Conservation (phyloP, 495 filamentous ascomycete species). For the Aspergillus haitiensis region DNA sequence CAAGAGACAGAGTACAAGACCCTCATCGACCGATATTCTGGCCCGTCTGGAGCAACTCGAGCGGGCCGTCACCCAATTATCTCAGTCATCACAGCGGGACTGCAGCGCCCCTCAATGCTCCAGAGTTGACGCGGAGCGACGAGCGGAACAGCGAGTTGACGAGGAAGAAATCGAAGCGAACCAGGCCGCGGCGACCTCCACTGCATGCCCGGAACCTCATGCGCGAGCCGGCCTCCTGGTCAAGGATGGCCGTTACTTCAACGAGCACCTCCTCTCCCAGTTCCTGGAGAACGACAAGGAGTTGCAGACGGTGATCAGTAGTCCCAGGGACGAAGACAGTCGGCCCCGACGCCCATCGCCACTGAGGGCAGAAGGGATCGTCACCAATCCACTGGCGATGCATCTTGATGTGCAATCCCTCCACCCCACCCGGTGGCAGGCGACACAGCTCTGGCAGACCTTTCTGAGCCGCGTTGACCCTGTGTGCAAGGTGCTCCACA, state of each 20-base stretch:
- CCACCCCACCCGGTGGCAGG: slow-evolving; percentile 30
- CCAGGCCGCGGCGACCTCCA: neutral
- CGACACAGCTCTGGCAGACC: slow-evolving; percentile 33
- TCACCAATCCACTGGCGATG: slow-evolving; percentile 22
- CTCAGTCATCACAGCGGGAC: neutral
- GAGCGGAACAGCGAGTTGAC: neutral
- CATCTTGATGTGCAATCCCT: slow-evolving; percentile 24
- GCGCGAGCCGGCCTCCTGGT: neutral
- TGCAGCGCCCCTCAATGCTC: neutral
- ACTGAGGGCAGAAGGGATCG: slow-evolving; percentile 25
- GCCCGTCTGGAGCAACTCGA: slow-evolving; percentile 34
- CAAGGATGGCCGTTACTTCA: slow-evolving; percentile 28
- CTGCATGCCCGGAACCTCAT: neutral
- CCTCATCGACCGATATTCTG: slow-evolving; percentile 15
- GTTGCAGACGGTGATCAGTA: slow-evolving; percentile 28
- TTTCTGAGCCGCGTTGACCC: slow-evolving; percentile 41
- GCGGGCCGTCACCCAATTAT: slow-evolving; percentile 26
- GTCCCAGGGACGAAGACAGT: slow-evolving; percentile 18
- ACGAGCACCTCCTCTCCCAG: slow-evolving; percentile 32
- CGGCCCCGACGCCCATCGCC: slow-evolving; percentile 13
- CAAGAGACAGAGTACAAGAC: slow-evolving; percentile 31
- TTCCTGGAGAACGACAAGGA: slow-evolving; percentile 32
- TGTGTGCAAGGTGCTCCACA: slow-evolving; percentile 45
- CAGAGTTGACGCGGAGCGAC: neutral
- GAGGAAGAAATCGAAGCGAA: neutral